phyloP scores from a whole-genome alignment of 2,329 filamentous ascomycete genomes.

The Fusarium coffeatum region DNA sequence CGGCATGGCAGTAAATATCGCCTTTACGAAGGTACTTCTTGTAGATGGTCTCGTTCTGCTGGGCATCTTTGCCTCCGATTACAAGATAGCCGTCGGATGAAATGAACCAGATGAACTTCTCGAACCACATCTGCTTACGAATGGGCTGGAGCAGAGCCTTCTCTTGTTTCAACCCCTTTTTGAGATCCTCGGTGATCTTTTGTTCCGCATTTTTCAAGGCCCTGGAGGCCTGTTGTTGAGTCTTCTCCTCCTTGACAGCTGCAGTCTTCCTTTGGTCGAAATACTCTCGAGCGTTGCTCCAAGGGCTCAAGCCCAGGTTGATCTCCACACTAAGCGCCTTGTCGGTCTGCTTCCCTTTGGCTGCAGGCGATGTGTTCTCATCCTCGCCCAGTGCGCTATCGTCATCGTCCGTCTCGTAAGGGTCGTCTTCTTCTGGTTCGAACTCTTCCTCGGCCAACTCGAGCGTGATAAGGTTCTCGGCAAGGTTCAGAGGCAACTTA shows the following conservation, averaged over 20 bases:
- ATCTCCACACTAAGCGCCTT: constrained; percentile 81
- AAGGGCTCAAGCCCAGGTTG: constrained; percentile 82
- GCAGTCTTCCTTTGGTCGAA: constrained; percentile 90
- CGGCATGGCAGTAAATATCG: constrained; percentile 92
- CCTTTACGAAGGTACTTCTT: constrained; percentile 85
- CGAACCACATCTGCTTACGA: constrained; percentile 90
- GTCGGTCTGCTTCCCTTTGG: constrained; percentile 58
- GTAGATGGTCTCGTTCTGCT: constrained; percentile 94
- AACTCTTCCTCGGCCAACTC: constrained; percentile 77
- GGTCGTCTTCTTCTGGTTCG: constrained; percentile 69
- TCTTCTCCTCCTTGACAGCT: constrained; percentile 88
- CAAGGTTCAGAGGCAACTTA: constrained; percentile 84
- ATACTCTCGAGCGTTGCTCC: constrained; percentile 90
- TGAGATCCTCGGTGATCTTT: constrained; percentile 87
- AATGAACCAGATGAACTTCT: constrained; percentile 96
- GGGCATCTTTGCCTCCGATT: constrained; percentile 85
- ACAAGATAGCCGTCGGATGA: constrained; percentile 96
- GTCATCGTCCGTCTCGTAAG: constrained; percentile 76
- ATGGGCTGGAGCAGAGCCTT: constrained; percentile 87
- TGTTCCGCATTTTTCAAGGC: constrained; percentile 91
- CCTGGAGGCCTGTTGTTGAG: constrained; percentile 80
- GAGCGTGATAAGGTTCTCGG: constrained; percentile 89
- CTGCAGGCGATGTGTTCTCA: constrained; percentile 48
- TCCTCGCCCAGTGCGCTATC: constrained; percentile 57
- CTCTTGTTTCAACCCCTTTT: constrained; percentile 89